Evolutionary conservation across 2,329 filamentous ascomycete species (phyloP), one percentile per base, ranked within the genome.

Genomic region (Aspergillus flavus): DNA sequence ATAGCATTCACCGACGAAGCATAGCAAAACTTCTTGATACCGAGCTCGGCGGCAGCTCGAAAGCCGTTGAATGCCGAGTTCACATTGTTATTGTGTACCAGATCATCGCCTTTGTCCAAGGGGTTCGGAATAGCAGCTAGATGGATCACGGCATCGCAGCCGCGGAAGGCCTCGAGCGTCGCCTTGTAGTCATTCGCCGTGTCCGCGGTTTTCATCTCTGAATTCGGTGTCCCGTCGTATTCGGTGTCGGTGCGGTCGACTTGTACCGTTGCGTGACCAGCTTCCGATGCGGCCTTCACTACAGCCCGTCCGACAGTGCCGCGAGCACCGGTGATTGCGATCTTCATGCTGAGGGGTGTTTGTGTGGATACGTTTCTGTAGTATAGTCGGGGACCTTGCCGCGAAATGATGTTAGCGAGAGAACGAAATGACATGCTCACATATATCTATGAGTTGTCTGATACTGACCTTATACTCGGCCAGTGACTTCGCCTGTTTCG

Each of bases 271-370:
- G 68, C 41, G 64, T 78, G 72, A 50, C 74, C 76, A 53, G 72
- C 69, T 9, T 75, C 64, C 9, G 75, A 69, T 59, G 71, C 74
- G 9, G 72, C 61, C 64, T 75, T 72, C 53, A 78, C 75, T 23
- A 73, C 64, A 26, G 68, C 69, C 43, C 67, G 63, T 53, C 73
- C 73, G 57, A 76, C 74, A 28, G 68, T 73, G 68, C 77, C 72
- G 72, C 73, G 76, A 69, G 62, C 78, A 64, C 74, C 73, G 58
- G 74, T 81, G 72, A 72, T 81, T 64, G 79, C 80, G 73, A 73
- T 80, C 75, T 73, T 81, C 79, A 74, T 73, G 26, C 6, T 26
- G 12, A 48, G 23, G 11, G 5, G 6, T 16, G 6, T 36, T 36
- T 14, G 45, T 14, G 23, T 16, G 12, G 45, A 48, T 26, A 48